Evolutionary conservation across 306 rosid species (phyloP), one percentile per base, ranked within the genome.

Genomic region (Medicago lupulina): DNA sequence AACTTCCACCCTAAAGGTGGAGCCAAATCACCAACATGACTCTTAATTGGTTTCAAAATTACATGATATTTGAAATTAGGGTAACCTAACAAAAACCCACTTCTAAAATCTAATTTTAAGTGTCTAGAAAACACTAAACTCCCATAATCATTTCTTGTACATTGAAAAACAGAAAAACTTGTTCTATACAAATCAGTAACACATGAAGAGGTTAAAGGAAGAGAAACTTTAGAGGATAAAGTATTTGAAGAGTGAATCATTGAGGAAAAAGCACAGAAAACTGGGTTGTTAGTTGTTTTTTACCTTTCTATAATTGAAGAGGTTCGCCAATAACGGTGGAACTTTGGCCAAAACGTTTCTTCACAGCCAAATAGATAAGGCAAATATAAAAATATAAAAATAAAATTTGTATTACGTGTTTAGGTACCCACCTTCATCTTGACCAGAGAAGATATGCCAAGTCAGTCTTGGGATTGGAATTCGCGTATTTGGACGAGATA

Each of bases 1-100:
- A 88, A 63, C 18, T 86, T 79, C 90, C 85, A 86, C 2, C 86
- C 89, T 76, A 80, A 71, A 28, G 87, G 86, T 36, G 86, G 80
- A 79, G 82, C 83, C 40, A 88, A 82, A 47, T 80, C 81, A 15
- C 88, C 82, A 70, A 84, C 53, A 75, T 80, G 78, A 76, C 68
- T 36, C 65, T 76, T 85, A 71, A 63, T 84, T 19, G 83, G 75
- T 75, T 83, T 82, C 21, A 76, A 82, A 80, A 79, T 7, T 65
- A 82, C 34, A 55, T 64, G 83, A 77, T 83, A 81, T 83, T 82
- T 86, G 53, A 82, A 50, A 17, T 74, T 64, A 51, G 82, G 44
- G 67, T 34, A 73, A 46, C 88, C 90, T 51, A 79, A 79, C 44
- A 80, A 65, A 83, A 77, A 81, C 83, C 87, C 84, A 78, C 73